Evolutionary conservation across 73 alveolate genomes (phyloP), one percentile per base, ranked within the genome.

Genomic region (Blepharisma stoltei): DNA sequence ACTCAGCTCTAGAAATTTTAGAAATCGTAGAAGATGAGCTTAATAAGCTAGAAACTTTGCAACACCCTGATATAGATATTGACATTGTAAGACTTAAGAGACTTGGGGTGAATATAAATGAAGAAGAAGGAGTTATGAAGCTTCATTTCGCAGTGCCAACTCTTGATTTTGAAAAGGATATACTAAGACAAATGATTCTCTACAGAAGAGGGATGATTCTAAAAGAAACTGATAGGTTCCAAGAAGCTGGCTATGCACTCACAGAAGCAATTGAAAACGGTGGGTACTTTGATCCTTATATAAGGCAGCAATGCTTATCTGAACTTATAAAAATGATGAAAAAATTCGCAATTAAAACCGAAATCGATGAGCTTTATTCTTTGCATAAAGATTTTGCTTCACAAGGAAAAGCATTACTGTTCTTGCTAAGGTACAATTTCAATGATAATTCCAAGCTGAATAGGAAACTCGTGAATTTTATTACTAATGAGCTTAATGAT

Each of bases 231-330:
- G 73, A 60, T 5, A 60, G 23, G 5, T 38, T 14, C 46, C 23
- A 60, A 14, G 73, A 60, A 60, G 73, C 73, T 9, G 73, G 48
- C 23, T n/a, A 14, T 14, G 73, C 73, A 2, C 23, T 60, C 5
- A 60, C 73, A 8, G 18, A 14, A 14, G 73, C 73, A 3, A 60
- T 60, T 60, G 73, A 60, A 60, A 60, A 60, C 14, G 73, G 73
- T 18, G 46, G 23, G 73, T 60, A 14, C 46, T 60, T 60, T 25
- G 73, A 60, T 38, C 73, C 73, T n/a, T 14, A 60, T 9, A 60
- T 60, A n/a, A 60, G 73, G 23, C n/a, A 60, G 23, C 73, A 18
- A 38, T 14, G 46, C 14, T n/a, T 60, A n/a, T 0, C 14, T 8
- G 37, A n/a, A 60, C 73, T 60, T 60, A n/a, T 14, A 8, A 60